Evolutionary conservation across 805 yeast genomes (phyloP), one percentile per base, ranked within the genome.

Genomic region (Ogataea wickerhamii): DNA sequence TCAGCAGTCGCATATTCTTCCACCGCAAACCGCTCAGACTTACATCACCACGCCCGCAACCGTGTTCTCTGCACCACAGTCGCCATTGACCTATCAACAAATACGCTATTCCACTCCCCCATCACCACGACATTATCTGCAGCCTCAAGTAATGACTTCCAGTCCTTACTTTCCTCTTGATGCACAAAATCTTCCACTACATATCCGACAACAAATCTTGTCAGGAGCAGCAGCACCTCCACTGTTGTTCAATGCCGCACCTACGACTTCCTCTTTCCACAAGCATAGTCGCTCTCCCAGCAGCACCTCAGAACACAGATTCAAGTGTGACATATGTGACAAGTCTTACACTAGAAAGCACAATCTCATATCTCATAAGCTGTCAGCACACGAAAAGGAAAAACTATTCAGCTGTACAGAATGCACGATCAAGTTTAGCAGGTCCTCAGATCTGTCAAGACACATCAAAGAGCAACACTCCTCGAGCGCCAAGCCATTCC

Each of bases 321-420:
- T 55, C 41, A 39, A 44, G 24, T 55, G 60, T 41, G 56, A 51
- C 35, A 38, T 41, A 27, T 55, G 60, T 36, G 35, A 29, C 25
- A 55, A 55, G 33, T 47, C 58, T 4, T 55, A 55, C 36, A 55
- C 60, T 4, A 38, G 58, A 34, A 55, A 53, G 28, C 58, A 55
- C 40, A 55, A 55, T 25, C 34, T 55, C 21, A 45, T 55, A 10
- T 51, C 56, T 2, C 60, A 55, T 42, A 49, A 49, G 43, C 38
- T 55, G 6, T 52, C 57, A 2, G 58, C 46, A 12, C 60, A 55
- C 36, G 50, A 47, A 25, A 43, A 39, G 28, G 56, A 52, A 28
- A 55, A 55, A 28, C 31, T 52, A 8, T 55, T 55, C 37, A 41
- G 42, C 37, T 52, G 55, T 41, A 28, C 49, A 6, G 45, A 44